phyloP scores from a whole-genome alignment of 345 rosid species.

The Salix exigua region DNA sequence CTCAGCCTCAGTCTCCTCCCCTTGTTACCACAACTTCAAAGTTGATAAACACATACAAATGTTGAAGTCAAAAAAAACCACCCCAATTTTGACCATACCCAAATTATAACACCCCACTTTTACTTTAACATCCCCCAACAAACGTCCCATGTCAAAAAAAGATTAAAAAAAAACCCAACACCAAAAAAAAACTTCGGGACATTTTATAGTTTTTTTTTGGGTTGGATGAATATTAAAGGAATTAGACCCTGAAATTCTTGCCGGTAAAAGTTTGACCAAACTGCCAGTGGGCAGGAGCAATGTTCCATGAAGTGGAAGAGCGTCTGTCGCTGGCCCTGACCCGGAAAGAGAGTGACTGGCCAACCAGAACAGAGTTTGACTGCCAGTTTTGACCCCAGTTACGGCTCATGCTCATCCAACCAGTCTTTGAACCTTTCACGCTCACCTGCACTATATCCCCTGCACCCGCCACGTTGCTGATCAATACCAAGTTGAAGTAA shows the following conservation, averaged over 20 bases:
- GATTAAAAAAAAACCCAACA: not conserved
- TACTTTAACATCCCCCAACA: constrained; percentile 10
- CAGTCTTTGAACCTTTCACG: constrained; percentile 67
- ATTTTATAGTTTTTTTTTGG: not conserved
- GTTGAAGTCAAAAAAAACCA: not conserved
- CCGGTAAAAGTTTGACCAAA: constrained; percentile 95
- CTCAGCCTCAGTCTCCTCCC: constrained; percentile 25
- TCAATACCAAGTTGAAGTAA: constrained; percentile 82
- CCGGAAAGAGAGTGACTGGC: constrained; percentile 84
- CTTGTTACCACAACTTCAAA: not conserved
- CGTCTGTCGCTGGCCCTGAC: constrained; percentile 78
- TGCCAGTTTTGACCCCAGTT: constrained; percentile 99
- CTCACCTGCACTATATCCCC: constrained; percentile 75
- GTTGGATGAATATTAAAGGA: not conserved
- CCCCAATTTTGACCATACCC: not conserved
- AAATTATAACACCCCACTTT: not conserved
- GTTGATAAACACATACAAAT: not conserved
- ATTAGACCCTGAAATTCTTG: constrained; percentile 77
- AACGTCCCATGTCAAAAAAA: constrained; percentile 1
- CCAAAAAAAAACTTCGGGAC: no score
- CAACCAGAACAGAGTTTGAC: constrained; percentile 67
- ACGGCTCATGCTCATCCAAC: constrained; percentile 84
- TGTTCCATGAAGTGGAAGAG: constrained; percentile 70
- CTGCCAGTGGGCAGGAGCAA: constrained; percentile 78
- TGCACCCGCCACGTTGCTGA: constrained; percentile 93